Base-by-base conservation (phyloP, 805 yeast genomes). In the Brettanomyces anomalus region DNA sequence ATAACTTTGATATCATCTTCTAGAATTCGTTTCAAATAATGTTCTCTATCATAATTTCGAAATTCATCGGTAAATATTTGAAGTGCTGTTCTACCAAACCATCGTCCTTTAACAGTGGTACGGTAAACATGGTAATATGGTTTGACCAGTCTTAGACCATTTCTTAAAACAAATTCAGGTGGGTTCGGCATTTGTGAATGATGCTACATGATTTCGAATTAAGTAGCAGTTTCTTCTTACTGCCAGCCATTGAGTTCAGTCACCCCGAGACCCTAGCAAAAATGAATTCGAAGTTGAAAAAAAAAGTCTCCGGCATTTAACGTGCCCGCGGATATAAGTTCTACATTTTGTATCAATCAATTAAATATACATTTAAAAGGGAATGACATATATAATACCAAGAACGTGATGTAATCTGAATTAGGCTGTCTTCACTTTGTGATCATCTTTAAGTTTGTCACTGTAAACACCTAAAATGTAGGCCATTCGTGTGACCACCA, bases 401-500 rank as follows among this genome's bases (percentile, higher is more conserved):
- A 24, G 28, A 11, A 24, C 10, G 6, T 24, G 28, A 7, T 7
- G 28, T 7, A 24, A 24, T 24, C 28, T 24, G 10, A 32, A 39
- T 24, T 28, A 33, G 18, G 18, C 39, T 41, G 45, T 28, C 33
- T 33, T 30, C 19, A 17, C 7, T 16, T 35, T 36, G 13, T 24
- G 20, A 8, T 20, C 18, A 26, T 20, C 11, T 14, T 16, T 16
- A 10, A 8, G 18, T 4, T 24, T 24, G 28, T 50, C 58, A n/a
- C 42, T 47, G 62, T 93, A 93, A 37, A 93, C 74, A 7, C 97
- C 96, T 46, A 88, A 58, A 19, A 86, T 50, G 58, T 90, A 93
- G 4, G 97, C 96, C 65, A 87, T 61, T 53, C 98, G 72, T 36
- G 94, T 90, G 16, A 87, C 88, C 33, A 93, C 85, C 62, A 93